Conservation (phyloP, 176 grass and related monocot species). For the Puya raimondii region DNA sequence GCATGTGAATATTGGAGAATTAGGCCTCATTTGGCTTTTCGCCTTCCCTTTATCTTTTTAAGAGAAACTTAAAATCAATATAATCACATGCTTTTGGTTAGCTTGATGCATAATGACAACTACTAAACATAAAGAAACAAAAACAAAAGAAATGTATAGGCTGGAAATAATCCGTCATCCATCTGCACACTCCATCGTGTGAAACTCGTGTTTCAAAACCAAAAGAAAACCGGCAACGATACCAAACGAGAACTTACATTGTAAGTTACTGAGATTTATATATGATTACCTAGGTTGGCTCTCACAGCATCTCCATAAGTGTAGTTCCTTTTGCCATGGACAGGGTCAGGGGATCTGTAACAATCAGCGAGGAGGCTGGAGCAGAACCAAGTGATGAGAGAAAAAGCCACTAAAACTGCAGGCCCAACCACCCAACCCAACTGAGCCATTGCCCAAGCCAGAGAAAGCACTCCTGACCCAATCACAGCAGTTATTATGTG, state of each 20-base stretch:
- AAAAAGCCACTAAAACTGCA: constrained; percentile 8
- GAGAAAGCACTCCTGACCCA: constrained; percentile 23
- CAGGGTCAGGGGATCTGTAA: constrained; percentile 18
- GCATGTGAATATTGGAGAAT: too few species aligned
- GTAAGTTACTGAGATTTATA: not conserved
- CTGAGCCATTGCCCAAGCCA: constrained; percentile 22
- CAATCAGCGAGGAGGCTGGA: constrained; percentile 16
- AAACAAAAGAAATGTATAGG: too few species aligned
- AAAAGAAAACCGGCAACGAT: too few species aligned
- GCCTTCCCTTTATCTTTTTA: too few species aligned
- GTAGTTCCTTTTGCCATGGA: constrained; percentile 2
- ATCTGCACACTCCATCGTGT: too few species aligned
- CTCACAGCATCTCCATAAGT: not conserved
- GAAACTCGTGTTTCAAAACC: too few species aligned
- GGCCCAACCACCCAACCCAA: constrained; percentile 18
- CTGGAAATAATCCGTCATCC: too few species aligned
- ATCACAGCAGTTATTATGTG: constrained; percentile 23
- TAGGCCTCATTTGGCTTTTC: too few species aligned
- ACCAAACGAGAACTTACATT: too few species aligned
- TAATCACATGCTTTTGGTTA: not conserved
- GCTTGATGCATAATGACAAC: too few species aligned
- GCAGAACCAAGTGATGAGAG: constrained; percentile 11
- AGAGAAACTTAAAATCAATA: not conserved
- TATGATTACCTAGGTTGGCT: not conserved
- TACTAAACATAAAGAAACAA: too few species aligned